A percentile compares a stretch with the other conserved stretches of the same genome.
These are phyloP conservation scores for Phaseolus lunatus DNA, from an alignment of 306 rosid species.

Conservation along the genomic window DNA sequence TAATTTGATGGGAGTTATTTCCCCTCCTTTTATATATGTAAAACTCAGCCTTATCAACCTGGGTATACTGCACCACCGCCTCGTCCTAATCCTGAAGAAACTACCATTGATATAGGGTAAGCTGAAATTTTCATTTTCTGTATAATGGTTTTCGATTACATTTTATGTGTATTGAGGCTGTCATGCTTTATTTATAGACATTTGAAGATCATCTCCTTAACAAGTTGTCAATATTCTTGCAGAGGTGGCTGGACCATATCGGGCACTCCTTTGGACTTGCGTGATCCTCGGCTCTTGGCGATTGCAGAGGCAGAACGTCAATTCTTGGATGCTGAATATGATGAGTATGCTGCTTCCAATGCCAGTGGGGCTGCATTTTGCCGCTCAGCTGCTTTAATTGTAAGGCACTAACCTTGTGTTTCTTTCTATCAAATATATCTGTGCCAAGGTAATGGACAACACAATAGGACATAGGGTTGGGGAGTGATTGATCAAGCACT, in stretches of 20 bases:
- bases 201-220: slow-evolving; percentile 29
- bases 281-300: slow-evolving; percentile 91
- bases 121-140: slow-evolving; percentile 13
- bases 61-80: slow-evolving; percentile 94
- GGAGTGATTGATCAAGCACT: background rate
- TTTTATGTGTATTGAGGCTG: background rate
- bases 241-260: slow-evolving; percentile 97
- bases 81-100: slow-evolving; percentile 79
- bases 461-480: background rate
- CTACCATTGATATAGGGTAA: slow-evolving; percentile 93
- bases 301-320: slow-evolving; percentile 98
- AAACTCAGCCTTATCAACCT: slow-evolving; percentile 74
- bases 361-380: slow-evolving; percentile 95
- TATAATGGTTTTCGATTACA: background rate
- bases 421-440: slow-evolving; percentile 1
- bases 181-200: background rate
- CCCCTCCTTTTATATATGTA: slow-evolving; percentile 23
- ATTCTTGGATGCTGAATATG: slow-evolving; percentile 90
- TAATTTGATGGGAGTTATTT: slow-evolving; percentile 37
- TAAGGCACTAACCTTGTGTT: slow-evolving; percentile 49
- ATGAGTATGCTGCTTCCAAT: slow-evolving; percentile 86
- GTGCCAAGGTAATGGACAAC: slow-evolving; percentile 1
- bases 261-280: slow-evolving; percentile 95
- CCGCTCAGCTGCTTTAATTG: slow-evolving; percentile 95
- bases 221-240: slow-evolving; percentile 29